phyloP scores from a whole-genome alignment of 2,329 filamentous ascomycete species.

The Monascus ruber region DNA sequence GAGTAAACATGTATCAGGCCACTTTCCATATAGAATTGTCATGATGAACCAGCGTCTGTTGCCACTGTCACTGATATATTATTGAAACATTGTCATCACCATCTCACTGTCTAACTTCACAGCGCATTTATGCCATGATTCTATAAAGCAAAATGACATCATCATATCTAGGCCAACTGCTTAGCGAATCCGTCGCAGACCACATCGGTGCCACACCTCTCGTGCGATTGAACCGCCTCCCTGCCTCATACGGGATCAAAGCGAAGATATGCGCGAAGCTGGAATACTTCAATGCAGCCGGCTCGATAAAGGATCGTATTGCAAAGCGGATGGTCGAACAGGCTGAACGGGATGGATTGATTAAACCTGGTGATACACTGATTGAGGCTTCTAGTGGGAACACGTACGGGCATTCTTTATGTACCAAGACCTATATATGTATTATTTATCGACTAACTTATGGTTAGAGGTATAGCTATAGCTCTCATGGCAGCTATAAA shows the following conservation, averaged over 20 bases:
- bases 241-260: conserved; percentile 70
- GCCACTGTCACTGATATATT: neutral
- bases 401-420: conserved; percentile 42
- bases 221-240: conserved; percentile 77
- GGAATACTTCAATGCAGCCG: conserved; percentile 75
- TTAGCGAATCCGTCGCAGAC: conserved; percentile 55
- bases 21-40: too few relatives aligned
- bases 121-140: neutral
- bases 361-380: conserved; percentile 82
- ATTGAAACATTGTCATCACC: neutral
- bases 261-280: conserved; percentile 73
- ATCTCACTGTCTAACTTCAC: neutral
- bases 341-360: conserved; percentile 71
- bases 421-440: conserved; percentile 23
- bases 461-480: conserved; percentile 63
- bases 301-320: conserved; percentile 78
- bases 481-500: conserved; percentile 84
- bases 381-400: conserved; percentile 92
- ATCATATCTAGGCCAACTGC: conserved; percentile 9
- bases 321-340: conserved; percentile 86
- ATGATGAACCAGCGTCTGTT: too few relatives aligned
- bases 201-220: conserved; percentile 82
- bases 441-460: conserved; percentile 22
- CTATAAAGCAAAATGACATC: neutral
- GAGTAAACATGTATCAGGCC: too few relatives aligned